These are phyloP conservation scores for Mycena sp. DNA, from an alignment of 1,284 basidiomycete species.

Conservation along the genomic window DNA sequence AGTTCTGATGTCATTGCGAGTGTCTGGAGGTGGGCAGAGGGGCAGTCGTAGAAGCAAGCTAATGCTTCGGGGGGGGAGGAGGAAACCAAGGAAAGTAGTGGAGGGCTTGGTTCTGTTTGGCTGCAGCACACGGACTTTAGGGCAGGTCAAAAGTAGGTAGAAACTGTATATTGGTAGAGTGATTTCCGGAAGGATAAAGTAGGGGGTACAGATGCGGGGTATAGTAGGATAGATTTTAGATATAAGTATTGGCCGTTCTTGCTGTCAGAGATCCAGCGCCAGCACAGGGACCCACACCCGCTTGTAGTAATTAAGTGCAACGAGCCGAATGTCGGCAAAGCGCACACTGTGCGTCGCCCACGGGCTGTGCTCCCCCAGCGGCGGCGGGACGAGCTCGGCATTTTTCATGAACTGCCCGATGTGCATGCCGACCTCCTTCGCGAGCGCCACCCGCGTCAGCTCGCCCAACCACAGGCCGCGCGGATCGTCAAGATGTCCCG, in stretches of 20 bases:
- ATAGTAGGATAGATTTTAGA: no score
- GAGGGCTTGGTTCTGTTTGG: constrained; percentile 6
- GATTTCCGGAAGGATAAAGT: no score
- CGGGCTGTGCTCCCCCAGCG: neutral
- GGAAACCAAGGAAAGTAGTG: constrained; percentile 13
- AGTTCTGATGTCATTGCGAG: constrained; percentile 68
- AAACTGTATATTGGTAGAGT: neutral
- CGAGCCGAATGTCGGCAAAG: constrained; percentile 35
- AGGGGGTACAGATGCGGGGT: no score
- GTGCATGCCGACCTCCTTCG: constrained; percentile 28
- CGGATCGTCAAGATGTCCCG: constrained; percentile 25
- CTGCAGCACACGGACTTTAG: neutral
- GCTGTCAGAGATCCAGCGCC: constrained; percentile 32
- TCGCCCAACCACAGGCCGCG: constrained; percentile 18
- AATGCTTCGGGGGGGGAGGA: constrained; percentile 68
- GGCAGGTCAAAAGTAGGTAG: no score
- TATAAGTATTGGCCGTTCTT: no score
- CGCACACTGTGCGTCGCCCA: constrained; percentile 27
- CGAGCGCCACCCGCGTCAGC: constrained; percentile 35
- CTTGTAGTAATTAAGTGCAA: constrained; percentile 41
- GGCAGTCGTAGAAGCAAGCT: constrained; percentile 72
- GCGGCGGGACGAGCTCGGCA: neutral
- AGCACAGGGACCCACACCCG: constrained; percentile 42
- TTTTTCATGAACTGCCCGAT: constrained; percentile 8
- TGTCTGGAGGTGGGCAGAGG: constrained; percentile 45